Conservation (phyloP, 2,329 filamentous ascomycete genomes). For the Paecilomyces niveus region DNA sequence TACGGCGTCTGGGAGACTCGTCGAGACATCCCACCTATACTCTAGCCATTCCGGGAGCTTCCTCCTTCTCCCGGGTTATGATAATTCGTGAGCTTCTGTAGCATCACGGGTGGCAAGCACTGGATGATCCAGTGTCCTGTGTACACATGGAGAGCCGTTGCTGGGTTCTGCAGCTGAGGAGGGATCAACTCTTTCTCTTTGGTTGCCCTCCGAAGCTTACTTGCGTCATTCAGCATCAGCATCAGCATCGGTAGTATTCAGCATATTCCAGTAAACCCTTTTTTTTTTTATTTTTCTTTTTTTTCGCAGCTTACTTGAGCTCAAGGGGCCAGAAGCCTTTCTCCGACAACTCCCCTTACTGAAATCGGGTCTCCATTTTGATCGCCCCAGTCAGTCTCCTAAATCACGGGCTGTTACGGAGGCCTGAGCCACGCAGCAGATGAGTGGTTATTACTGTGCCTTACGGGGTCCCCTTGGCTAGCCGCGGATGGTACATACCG, state of each 20-base stretch:
- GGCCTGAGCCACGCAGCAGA: neutral
- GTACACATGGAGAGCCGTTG: neutral
- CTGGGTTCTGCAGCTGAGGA: neutral
- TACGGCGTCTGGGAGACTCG: neutral
- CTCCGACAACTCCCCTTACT: too few relatives aligned
- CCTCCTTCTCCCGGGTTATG: neutral
- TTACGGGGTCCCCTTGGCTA: neutral
- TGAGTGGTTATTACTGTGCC: neutral
- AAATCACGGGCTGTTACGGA: neutral
- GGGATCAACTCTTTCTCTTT: neutral
- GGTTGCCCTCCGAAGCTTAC: neutral
- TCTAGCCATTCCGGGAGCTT: neutral
- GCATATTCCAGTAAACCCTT: neutral
- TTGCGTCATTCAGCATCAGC: neutral
- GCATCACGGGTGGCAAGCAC: neutral
- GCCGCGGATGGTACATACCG: neutral
- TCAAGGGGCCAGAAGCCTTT: neutral
- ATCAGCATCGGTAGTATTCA: too few relatives aligned
- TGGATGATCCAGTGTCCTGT: neutral
- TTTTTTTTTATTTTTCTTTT: neutral
- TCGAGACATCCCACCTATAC: neutral
- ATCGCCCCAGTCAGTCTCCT: neutral
- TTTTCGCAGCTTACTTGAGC: neutral
- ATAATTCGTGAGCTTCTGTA: neutral
- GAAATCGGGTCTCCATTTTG: too few relatives aligned